phyloP scores from a whole-genome alignment of 805 yeast genomes.

The Debaryomyces castellii region DNA sequence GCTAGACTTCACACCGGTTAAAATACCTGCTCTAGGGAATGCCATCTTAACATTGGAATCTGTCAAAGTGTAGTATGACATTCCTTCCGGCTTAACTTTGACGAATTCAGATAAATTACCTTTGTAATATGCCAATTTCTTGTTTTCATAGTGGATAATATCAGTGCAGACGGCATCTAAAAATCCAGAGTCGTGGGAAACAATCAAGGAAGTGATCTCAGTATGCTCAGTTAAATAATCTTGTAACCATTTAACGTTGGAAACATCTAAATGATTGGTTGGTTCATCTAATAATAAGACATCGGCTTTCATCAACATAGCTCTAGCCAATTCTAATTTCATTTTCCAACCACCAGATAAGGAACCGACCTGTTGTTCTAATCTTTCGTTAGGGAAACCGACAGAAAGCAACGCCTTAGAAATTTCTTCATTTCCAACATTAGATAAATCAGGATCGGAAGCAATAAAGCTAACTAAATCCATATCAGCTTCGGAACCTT shows the following conservation, averaged over 20 bases:
- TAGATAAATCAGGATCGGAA: constrained; percentile 75
- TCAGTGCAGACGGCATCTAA: constrained; percentile 95
- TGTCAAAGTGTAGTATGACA: constrained; percentile 89
- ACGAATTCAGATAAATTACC: constrained; percentile 95
- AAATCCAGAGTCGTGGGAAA: constrained; percentile 97
- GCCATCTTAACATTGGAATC: constrained; percentile 94
- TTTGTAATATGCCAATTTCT: constrained; percentile 90
- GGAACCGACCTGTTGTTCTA: constrained; percentile 89
- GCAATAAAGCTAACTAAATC: constrained; percentile 87
- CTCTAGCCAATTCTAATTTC: constrained; percentile 98
- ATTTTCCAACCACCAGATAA: constrained; percentile 99
- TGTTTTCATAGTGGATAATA: constrained; percentile 93
- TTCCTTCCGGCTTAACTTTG: constrained; percentile 91
- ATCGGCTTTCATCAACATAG: constrained; percentile 97
- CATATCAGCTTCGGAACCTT: constrained; percentile 91
- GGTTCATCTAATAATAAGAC: constrained; percentile 95
- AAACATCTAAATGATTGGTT: constrained; percentile 95
- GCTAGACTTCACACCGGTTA: constrained; percentile 94
- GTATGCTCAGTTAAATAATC: constrained; percentile 80
- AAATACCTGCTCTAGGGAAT: constrained; percentile 97
- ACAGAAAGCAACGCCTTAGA: constrained; percentile 75
- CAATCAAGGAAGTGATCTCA: constrained; percentile 90
- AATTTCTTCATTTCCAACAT: constrained; percentile 67
- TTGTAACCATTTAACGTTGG: constrained; percentile 90
- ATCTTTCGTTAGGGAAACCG: constrained; percentile 89